These are phyloP conservation scores for Auxenochlorella pyrenoidosa DNA, from an alignment of 139 green algal species.

Conservation along the genomic window DNA sequence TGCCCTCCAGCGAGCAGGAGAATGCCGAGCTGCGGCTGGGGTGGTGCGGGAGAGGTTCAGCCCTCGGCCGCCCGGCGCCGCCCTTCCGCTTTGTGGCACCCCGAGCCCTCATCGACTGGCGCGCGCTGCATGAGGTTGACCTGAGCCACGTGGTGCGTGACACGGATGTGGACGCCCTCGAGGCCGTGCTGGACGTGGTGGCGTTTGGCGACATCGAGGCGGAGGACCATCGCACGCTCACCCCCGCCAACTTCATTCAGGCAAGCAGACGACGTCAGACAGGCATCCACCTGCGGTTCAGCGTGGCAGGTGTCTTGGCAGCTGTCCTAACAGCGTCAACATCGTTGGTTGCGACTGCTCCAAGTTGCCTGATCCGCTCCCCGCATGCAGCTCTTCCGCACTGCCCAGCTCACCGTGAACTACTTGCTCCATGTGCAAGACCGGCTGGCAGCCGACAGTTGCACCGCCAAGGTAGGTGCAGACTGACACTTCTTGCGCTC, in stretches of 20 bases:
- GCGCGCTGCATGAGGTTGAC: slow-evolving; percentile 70
- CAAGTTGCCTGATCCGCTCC: too few relatives aligned
- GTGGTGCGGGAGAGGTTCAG: not conserved
- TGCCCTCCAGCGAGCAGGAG: not conserved
- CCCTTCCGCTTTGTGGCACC: slow-evolving; percentile 66
- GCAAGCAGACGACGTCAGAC: not conserved
- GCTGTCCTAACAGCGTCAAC: too few relatives aligned
- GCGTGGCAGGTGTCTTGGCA: too few relatives aligned
- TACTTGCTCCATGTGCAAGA: slow-evolving; percentile 89
- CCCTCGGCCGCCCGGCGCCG: not conserved
- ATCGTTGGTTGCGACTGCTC: too few relatives aligned
- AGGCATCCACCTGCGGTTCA: too few relatives aligned
- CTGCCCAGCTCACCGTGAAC: slow-evolving; percentile 81
- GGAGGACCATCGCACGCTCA: slow-evolving; percentile 75
- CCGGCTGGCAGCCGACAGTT: slow-evolving; percentile 50
- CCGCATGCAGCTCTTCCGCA: slow-evolving; percentile 61
- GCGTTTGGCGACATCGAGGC: slow-evolving; percentile 74
- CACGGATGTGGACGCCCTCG: slow-evolving; percentile 74
- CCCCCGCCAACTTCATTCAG: slow-evolving; percentile 28
- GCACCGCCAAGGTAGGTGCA: slow-evolving; percentile 15
- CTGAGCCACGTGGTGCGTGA: slow-evolving; percentile 61
- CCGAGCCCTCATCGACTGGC: slow-evolving; percentile 71
- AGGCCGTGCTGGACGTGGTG: slow-evolving; percentile 65
- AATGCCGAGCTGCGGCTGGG: not conserved
- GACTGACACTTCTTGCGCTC: not conserved